These are phyloP conservation scores for Arthrobotrys iridis DNA, from an alignment of 2,329 filamentous ascomycete species.

Conservation along the genomic window DNA sequence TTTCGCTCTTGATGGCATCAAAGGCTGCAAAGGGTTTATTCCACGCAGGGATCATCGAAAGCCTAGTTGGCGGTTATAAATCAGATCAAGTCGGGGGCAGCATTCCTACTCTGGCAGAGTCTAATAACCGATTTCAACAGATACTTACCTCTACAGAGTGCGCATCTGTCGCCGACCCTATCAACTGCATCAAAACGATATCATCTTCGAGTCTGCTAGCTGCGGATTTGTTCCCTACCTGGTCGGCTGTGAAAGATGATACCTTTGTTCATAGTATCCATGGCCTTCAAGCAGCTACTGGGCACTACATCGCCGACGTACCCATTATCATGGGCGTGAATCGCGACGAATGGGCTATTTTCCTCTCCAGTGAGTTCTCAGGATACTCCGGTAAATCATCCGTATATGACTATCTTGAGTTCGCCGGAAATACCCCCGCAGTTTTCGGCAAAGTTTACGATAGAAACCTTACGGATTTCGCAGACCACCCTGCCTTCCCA, in stretches of 20 bases:
- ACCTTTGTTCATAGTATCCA: conserved; percentile 56
- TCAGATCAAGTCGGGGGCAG: not conserved
- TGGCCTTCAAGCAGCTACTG: conserved; percentile 58
- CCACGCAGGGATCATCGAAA: conserved; percentile 62
- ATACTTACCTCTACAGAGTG: conserved; percentile 6
- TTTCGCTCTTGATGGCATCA: conserved; percentile 66
- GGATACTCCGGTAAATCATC: conserved; percentile 55
- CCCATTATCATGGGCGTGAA: conserved; percentile 62
- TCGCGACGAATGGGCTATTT: conserved; percentile 61
- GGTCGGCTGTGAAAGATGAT: conserved; percentile 58
- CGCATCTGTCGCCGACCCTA: not conserved
- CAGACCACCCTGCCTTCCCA: conserved; percentile 52
- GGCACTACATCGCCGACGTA: conserved; percentile 57
- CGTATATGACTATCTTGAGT: conserved; percentile 48
- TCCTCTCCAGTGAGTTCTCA: conserved; percentile 58
- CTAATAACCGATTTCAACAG: not conserved
- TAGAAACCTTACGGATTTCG: conserved; percentile 54
- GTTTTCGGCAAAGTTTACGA: conserved; percentile 19
- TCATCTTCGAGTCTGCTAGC: not conserved
- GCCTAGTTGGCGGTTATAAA: not conserved
- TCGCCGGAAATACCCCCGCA: conserved; percentile 48
- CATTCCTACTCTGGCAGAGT: conserved; percentile 6
- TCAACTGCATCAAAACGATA: conserved; percentile 15
- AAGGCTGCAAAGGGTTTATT: conserved; percentile 66
- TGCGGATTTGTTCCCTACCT: not conserved